Evolutionary conservation across 2,329 filamentous ascomycete species (phyloP).

Genomic region (Nemania serpens): DNA sequence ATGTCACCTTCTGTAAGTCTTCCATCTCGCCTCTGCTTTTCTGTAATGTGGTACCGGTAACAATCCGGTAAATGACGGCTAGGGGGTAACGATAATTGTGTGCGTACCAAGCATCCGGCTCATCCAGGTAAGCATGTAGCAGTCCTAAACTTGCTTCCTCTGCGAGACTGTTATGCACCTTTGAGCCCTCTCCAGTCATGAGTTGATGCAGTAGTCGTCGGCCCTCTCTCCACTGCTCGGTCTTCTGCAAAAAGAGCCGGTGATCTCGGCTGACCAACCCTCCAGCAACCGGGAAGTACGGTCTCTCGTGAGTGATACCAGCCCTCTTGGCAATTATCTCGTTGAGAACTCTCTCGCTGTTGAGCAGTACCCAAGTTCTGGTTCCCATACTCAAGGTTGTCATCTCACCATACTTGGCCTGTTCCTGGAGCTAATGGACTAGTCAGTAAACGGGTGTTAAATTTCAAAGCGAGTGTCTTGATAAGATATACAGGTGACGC

Average conservation of each 20-base stretch:
- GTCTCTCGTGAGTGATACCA: constrained; percentile 42
- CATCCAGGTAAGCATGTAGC: constrained; percentile 42
- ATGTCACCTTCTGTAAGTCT: constrained; percentile 45
- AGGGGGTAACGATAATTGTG: constrained; percentile 49
- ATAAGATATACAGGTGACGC: background rate
- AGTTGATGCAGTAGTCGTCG: constrained; percentile 47
- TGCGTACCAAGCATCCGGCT: constrained; percentile 44
- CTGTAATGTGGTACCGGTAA: constrained; percentile 40
- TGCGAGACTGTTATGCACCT: constrained; percentile 42
- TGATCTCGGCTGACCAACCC: constrained; percentile 43
- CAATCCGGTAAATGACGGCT: constrained; percentile 45
- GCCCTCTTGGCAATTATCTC: constrained; percentile 46
- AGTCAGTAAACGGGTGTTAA: background rate
- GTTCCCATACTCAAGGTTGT: constrained; percentile 37
- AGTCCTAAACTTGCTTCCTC: constrained; percentile 45
- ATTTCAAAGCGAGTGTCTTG: background rate
- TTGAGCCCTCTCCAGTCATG: constrained; percentile 40
- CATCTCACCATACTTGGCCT: constrained; percentile 37
- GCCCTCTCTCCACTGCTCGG: constrained; percentile 43
- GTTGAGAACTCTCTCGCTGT: constrained; percentile 45
- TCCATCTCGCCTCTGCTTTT: constrained; percentile 43
- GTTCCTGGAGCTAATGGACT: constrained; percentile 2
- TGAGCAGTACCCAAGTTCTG: constrained; percentile 50
- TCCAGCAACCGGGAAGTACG: constrained; percentile 43
- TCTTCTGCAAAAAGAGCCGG: constrained; percentile 42